phyloP scores from a whole-genome alignment of 2,329 filamentous ascomycete genomes.

The Cadophora sp. region DNA sequence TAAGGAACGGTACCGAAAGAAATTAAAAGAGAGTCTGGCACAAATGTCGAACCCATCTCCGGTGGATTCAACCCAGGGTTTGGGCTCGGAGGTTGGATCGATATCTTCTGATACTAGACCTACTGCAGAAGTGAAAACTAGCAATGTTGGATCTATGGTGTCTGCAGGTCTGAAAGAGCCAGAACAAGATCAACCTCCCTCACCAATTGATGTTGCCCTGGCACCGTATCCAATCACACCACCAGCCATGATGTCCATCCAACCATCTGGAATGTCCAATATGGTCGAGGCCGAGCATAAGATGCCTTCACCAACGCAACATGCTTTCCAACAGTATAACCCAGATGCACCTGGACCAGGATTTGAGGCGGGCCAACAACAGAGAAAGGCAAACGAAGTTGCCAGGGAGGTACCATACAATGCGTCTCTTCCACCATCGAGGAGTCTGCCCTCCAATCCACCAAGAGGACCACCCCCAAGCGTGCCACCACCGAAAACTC shows the following conservation, averaged over 20 bases:
- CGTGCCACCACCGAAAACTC: slow-evolving; percentile 38
- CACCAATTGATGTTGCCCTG: slow-evolving; percentile 64
- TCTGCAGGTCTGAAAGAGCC: slow-evolving; percentile 40
- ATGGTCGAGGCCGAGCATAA: slow-evolving; percentile 61
- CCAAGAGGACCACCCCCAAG: slow-evolving; percentile 41
- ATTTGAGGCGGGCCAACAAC: slow-evolving; percentile 50
- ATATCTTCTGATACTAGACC: slow-evolving; percentile 33
- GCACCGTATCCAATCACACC: slow-evolving; percentile 71
- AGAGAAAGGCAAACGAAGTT: slow-evolving; percentile 53
- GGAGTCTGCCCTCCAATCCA: slow-evolving; percentile 56
- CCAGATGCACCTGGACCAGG: slow-evolving; percentile 40
- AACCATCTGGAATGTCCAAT: slow-evolving; percentile 32
- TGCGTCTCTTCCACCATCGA: slow-evolving; percentile 60
- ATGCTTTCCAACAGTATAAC: slow-evolving; percentile 63
- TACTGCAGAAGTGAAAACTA: slow-evolving; percentile 24
- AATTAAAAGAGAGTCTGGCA: slow-evolving; percentile 77
- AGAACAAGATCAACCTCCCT: slow-evolving; percentile 47
- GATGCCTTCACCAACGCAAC: slow-evolving; percentile 67
- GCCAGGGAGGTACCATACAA: slow-evolving; percentile 56
- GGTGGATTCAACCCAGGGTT: slow-evolving; percentile 41
- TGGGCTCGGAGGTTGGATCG: slow-evolving; percentile 39
- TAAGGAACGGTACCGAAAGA: slow-evolving; percentile 91
- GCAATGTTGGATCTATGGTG: slow-evolving; percentile 36
- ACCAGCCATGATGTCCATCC: slow-evolving; percentile 59
- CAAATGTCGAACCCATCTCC: slow-evolving; percentile 42